These are phyloP conservation scores for Leccinum variicolor DNA, from an alignment of 768 basidiomycete species.

Conservation along the genomic window DNA sequence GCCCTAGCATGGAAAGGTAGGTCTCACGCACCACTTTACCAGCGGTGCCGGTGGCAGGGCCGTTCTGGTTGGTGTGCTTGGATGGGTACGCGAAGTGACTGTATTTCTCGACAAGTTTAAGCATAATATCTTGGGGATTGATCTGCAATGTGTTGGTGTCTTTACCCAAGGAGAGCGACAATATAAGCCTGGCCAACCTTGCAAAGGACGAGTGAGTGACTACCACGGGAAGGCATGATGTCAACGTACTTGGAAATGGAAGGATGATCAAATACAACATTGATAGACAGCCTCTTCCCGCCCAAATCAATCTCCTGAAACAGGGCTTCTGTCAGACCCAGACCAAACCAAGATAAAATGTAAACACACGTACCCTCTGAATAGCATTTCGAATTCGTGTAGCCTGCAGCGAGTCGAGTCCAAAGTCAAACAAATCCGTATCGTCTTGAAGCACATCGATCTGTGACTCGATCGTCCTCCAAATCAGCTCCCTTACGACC, in stretches of 20 bases:
- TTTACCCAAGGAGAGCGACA: slow-evolving; percentile 33
- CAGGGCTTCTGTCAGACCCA: not conserved
- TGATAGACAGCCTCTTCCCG: slow-evolving; percentile 20
- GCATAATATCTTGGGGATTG: slow-evolving; percentile 36
- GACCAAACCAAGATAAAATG: slow-evolving; percentile 11
- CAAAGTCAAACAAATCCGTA: slow-evolving; percentile 46
- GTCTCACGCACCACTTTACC: slow-evolving; percentile 15
- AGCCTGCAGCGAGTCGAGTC: slow-evolving; percentile 53
- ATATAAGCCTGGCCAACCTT: slow-evolving; percentile 42
- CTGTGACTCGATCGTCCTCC: slow-evolving; percentile 19
- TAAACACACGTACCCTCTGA: slow-evolving; percentile 35
- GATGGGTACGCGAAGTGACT: slow-evolving; percentile 7
- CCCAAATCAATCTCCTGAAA: slow-evolving; percentile 17
- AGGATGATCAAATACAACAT: slow-evolving; percentile 51
- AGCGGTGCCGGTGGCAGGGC: slow-evolving; percentile 2
- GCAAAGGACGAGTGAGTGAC: not conserved
- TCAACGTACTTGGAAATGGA: slow-evolving; percentile 35
- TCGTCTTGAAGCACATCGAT: slow-evolving; percentile 19
- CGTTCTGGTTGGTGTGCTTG: slow-evolving; percentile 4
- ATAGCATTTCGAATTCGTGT: slow-evolving; percentile 45
- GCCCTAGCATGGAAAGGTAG: not conserved
- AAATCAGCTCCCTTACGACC: slow-evolving; percentile 14
- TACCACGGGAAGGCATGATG: not conserved
- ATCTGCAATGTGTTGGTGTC: not conserved
- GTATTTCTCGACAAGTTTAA: slow-evolving; percentile 37